Base-by-base conservation (phyloP, 345 rosid genomes). In the Acer campestre region DNA sequence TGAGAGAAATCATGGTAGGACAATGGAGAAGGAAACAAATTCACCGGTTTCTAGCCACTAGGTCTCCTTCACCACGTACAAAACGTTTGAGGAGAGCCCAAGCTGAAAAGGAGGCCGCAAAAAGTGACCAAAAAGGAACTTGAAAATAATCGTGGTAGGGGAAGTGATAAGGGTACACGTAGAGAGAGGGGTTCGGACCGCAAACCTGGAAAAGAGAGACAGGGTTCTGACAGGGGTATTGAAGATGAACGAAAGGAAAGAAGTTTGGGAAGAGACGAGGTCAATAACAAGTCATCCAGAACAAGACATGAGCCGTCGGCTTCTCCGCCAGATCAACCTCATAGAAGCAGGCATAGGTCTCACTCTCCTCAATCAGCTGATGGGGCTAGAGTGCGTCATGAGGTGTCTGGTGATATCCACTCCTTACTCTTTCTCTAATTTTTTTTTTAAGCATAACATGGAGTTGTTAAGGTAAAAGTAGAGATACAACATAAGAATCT, bases 11-110 rank as follows among this genome's bases (percentile, higher is more conserved):
- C 75, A 56, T 76, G 76, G 76, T 13, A 81, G 23, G 72, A 79
- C 72, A 11, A 68, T 56, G 61, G 86, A 71, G 12, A 81, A 46
- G 77, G 75, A 66, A 44, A 20, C 27, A 29, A 68, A 12, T 56
- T 61, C 17, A 17, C 82, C 87, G 48, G 68, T 73, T 61, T 83
- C 91, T 18, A n/a, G n/a, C n/a, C n/a, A n/a, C n/a, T n/a, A 79
- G 74, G 73, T 95, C 97, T 75, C 98, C 95, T 73, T 93, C 99
- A 38, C 96, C 93, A 1, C 85, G 84, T 46, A 90, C 91, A 3
- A 94, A 86, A 79, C 88, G 90, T 63, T 59, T 94, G 80, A 87
- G 87, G 82, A 87, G 86, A 84, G 85, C 85, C 38, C 86, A 88
- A 79, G 81, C 73, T 22, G 97, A 90, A 65, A 86, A 81, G 65